These are phyloP conservation scores for Globisporangium ultimum DNA, from an alignment of 352 stramenopile genomes.

Conservation along the genomic window DNA sequence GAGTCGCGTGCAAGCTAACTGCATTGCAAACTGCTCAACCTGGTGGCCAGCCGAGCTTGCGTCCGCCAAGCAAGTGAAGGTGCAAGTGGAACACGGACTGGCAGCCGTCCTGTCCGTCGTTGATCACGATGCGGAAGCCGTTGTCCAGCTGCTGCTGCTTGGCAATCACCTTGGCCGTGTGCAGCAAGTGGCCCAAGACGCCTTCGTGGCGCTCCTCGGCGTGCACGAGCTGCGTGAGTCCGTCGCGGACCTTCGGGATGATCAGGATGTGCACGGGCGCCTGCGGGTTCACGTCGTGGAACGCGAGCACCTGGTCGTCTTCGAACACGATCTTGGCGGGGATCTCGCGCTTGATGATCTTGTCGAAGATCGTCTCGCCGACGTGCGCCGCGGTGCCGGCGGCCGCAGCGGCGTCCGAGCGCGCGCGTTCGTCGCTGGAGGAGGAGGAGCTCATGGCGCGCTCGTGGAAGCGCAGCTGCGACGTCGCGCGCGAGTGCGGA, in stretches of 20 bases:
- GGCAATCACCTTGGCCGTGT: slow-evolving; percentile 91
- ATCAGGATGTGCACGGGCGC: slow-evolving; percentile 96
- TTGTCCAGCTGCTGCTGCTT: slow-evolving; percentile 90
- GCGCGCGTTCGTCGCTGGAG: slow-evolving; percentile 47
- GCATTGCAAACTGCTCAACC: slow-evolving; percentile 39
- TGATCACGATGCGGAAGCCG: slow-evolving; percentile 96
- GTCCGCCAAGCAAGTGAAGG: slow-evolving; percentile 94
- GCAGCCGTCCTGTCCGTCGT: slow-evolving; percentile 91
- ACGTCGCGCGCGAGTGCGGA: slow-evolving; percentile 9
- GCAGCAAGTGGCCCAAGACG: slow-evolving; percentile 93
- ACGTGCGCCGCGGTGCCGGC: slow-evolving; percentile 30
- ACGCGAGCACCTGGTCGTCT: slow-evolving; percentile 95
- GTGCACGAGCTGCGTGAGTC: slow-evolving; percentile 89
- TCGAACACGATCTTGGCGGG: slow-evolving; percentile 95
- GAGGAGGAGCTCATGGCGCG: slow-evolving; percentile 40
- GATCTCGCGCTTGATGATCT: slow-evolving; percentile 95
- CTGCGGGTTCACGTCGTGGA: slow-evolving; percentile 97
- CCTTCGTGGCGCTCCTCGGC: slow-evolving; percentile 91
- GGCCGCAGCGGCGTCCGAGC: slow-evolving; percentile 51
- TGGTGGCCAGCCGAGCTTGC: slow-evolving; percentile 92
- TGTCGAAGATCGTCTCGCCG: slow-evolving; percentile 97
- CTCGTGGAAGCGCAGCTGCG: slow-evolving; percentile 10
- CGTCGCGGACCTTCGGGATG: slow-evolving; percentile 95
- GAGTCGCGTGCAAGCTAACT: too few species aligned
- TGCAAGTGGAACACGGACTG: slow-evolving; percentile 91